A percentile compares a stretch with the other conserved stretches of the same genome.
These are phyloP conservation scores for Taiozyma sp. DNA, from an alignment of 1,139 yeast species.

Conservation along the genomic window DNA sequence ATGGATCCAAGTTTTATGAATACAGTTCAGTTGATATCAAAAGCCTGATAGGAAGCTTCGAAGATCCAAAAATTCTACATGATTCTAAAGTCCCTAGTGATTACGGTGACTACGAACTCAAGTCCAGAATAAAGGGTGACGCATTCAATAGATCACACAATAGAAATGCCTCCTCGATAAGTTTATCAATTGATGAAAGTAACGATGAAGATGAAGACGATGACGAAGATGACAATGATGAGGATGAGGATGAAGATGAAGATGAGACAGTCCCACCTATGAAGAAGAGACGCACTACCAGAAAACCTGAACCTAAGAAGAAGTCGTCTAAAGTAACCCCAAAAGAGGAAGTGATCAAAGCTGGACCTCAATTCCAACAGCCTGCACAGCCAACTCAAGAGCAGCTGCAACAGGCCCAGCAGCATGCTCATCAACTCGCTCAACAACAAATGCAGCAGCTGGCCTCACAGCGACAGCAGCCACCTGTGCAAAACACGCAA, in stretches of 20 bases:
- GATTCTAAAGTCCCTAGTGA: conserved; percentile 60
- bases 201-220: conserved; percentile 25
- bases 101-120: conserved; percentile 40
- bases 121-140: conserved; percentile 21
- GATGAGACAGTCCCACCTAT: conserved; percentile 8
- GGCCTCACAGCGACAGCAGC: conserved; percentile 2
- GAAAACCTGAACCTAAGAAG: not conserved
- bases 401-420: conserved; percentile 2
- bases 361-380: conserved; percentile 3
- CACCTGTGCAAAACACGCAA: conserved; percentile 5
- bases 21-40: conserved; percentile 69
- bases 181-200: conserved; percentile 17
- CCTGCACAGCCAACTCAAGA: conserved; percentile 1
- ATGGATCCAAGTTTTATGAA: conserved; percentile 70
- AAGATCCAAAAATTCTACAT: conserved; percentile 36
- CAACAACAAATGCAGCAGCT: conserved; percentile 2
- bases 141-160: conserved; percentile 6
- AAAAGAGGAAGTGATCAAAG: conserved; percentile 1
- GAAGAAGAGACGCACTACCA: conserved; percentile 9
- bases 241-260: conserved; percentile 14
- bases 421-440: conserved; percentile 2
- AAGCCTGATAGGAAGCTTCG: conserved; percentile 55
- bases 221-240: conserved; percentile 25
- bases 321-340: not conserved
- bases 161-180: conserved; percentile 15